Evolutionary conservation across 2,329 filamentous ascomycete species (phyloP), one percentile per base, ranked within the genome.

Genomic region (Xylaria sp.): DNA sequence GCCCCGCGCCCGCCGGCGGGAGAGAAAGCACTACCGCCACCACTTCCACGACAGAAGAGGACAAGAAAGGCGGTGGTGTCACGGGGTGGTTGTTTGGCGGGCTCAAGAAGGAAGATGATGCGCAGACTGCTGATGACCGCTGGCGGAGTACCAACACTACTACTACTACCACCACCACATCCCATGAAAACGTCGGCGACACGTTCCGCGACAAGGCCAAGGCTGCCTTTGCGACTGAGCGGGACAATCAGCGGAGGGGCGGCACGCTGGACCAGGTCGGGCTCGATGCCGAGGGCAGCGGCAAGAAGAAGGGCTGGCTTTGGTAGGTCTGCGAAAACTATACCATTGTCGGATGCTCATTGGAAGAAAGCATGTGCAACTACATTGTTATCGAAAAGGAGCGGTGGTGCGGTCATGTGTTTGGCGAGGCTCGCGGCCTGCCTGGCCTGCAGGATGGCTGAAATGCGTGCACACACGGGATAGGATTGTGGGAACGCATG

Each of bases 191-290:
- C 6, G 69, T 79, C 33, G 80, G 79, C 71, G 76, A 77, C 40
- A 75, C 77, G 65, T 73, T 77, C 70, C 76, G 76, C 15, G 77
- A 81, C 40, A 82, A 83, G 76, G 82, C 82, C 40, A 80, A 79
- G 65, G 79, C 76, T 20, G 84, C 81, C 1, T 83, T 86, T 71
- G 83, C 86, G 66, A 75, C 79, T 48, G 86, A 88, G 78, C 82
- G 81, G 71, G 81, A 84, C 71, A 85, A 84, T 68, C 85, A 88
- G 80, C 80, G 80, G 67, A 78, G 71, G 13, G 86, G 86, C 23
- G 87, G 86, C 1, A 82, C 81, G 59, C 75, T 88, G 53, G 86
- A 88, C 72, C 82, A 83, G 66, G 68, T 87, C 2, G 86, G 85
- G 0, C 74, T 83, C 36, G 79, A 82, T 38, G 70, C 66, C 6